Conservation (phyloP, 176 grass and related monocot species). For the Carex myosuroides region DNA sequence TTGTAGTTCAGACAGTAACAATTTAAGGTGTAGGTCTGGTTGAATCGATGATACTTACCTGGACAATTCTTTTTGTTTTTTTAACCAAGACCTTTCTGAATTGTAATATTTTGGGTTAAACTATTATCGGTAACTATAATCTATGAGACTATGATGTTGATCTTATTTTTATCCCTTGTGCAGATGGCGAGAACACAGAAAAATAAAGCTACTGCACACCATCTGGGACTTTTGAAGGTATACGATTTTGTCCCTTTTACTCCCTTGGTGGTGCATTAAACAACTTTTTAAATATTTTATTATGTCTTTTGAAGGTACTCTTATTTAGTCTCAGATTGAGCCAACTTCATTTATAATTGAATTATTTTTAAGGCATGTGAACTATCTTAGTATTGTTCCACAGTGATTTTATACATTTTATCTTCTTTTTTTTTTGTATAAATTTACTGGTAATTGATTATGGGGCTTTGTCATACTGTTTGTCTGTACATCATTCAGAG, state of each 20-base stretch:
- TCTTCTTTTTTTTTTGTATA: no score
- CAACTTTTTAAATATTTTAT: neutral
- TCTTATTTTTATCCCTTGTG: neutral
- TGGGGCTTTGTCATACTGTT: neutral
- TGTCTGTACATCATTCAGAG: neutral
- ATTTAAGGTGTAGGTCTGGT: neutral
- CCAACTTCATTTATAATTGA: neutral
- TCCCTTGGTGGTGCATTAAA: neutral
- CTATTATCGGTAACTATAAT: neutral
- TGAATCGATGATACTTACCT: neutral
- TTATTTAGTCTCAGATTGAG: neutral
- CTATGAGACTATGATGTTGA: neutral
- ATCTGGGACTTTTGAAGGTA: conserved; percentile 96
- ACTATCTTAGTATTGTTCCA: neutral
- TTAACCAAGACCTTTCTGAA: neutral
- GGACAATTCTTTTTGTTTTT: neutral
- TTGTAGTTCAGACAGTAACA: neutral
- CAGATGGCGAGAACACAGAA: conserved; percentile 96
- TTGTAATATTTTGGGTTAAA: neutral
- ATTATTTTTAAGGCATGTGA: neutral
- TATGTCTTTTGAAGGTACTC: neutral
- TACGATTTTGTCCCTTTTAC: neutral
- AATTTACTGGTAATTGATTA: neutral
- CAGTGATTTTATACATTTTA: neutral
- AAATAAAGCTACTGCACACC: conserved; percentile 95